A percentile compares a stretch with the other conserved stretches of the same genome.
Evolutionary conservation across 1,284 basidiomycete genomes (phyloP).

Genomic region (Ceratobasidium papillatum): DNA sequence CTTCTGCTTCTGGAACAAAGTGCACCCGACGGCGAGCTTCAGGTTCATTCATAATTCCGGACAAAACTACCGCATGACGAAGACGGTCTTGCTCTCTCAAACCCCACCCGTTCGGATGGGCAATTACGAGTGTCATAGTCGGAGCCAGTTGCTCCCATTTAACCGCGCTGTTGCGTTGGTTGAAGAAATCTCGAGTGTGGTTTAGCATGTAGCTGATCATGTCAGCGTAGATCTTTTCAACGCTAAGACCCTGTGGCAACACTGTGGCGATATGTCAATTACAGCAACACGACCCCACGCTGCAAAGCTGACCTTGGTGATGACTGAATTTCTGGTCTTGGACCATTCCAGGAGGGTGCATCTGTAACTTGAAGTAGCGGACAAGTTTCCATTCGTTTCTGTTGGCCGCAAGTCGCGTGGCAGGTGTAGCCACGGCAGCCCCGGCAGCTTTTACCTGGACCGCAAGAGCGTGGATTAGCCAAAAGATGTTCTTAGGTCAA

Average conservation of each 20-base stretch:
- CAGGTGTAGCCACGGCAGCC: slow-evolving; percentile 3
- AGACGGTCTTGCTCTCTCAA: slow-evolving; percentile 7
- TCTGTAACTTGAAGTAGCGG: slow-evolving; percentile 21
- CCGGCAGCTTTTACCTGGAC: slow-evolving; percentile 13
- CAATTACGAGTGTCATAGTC: slow-evolving; percentile 1
- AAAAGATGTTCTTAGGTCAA: background rate
- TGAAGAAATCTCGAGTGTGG: slow-evolving; percentile 14
- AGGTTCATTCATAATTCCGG: slow-evolving; percentile 6
- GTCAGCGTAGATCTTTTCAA: slow-evolving; percentile 11
- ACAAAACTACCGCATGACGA: background rate
- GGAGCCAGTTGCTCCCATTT: slow-evolving; percentile 4
- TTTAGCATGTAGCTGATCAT: slow-evolving; percentile 11
- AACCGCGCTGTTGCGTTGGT: background rate
- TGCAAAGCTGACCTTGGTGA: background rate
- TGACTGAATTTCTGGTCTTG: background rate
- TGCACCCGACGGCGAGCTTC: background rate
- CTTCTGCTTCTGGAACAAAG: slow-evolving; percentile 27
- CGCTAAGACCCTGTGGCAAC: background rate
- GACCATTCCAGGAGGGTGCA: slow-evolving; percentile 17
- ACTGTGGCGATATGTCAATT: background rate
- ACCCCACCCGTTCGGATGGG: slow-evolving; percentile 27
- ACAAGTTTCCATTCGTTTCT: slow-evolving; percentile 1
- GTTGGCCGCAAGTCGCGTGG: background rate
- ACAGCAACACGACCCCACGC: background rate
- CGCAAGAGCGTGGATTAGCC: background rate